phyloP scores from a whole-genome alignment of 2,329 filamentous ascomycete genomes.

The Chaetomium olivaceum region DNA sequence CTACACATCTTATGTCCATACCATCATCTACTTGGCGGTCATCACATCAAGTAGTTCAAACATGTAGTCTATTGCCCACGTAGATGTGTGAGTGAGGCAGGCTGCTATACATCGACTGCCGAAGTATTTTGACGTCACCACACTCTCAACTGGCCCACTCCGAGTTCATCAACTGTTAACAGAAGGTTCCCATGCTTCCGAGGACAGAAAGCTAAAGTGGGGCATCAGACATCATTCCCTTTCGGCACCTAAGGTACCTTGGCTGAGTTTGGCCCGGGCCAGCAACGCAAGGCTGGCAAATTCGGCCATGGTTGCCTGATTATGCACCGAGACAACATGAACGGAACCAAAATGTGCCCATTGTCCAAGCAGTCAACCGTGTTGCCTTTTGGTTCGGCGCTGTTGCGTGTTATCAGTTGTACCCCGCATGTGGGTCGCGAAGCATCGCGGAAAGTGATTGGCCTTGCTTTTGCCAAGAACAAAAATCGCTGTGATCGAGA shows the following conservation, averaged over 20 bases:
- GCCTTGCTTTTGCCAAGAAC: constrained; percentile 21
- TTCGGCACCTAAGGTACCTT: background rate
- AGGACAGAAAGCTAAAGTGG: background rate
- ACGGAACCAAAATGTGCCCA: background rate
- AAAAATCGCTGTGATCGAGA: constrained; percentile 28
- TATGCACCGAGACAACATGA: background rate
- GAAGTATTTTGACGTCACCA: background rate
- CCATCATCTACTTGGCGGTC: background rate
- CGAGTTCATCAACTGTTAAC: background rate
- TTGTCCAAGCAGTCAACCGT: background rate
- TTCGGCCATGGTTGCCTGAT: background rate
- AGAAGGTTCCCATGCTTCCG: background rate
- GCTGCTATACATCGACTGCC: no score
- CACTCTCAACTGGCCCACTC: background rate
- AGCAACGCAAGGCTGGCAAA: background rate
- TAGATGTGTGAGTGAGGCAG: background rate
- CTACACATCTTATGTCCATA: background rate
- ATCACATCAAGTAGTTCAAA: background rate
- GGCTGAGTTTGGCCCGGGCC: background rate
- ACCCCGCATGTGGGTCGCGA: constrained; percentile 27
- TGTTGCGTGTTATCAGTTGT: background rate
- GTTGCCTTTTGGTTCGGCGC: background rate
- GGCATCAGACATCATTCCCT: background rate
- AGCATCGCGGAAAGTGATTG: constrained; percentile 28
- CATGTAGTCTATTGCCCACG: background rate